Evolutionary conservation across 345 rosid genomes (phyloP), one percentile per base, ranked within the genome.

Genomic region (Balakata baccata): DNA sequence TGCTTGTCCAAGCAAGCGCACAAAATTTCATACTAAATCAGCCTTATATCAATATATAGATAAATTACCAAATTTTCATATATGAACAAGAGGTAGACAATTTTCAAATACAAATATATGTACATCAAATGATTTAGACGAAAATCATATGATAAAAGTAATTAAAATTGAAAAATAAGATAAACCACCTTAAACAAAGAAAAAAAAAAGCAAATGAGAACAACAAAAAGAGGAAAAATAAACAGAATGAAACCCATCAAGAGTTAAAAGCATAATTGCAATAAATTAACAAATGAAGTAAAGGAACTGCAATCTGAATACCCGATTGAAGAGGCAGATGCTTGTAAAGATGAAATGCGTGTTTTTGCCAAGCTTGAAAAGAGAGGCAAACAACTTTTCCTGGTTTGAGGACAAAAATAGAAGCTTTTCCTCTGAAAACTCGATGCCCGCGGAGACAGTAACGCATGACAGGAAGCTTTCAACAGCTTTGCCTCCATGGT

Each of bases 401-500:
- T 59, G 47, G 68, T 4, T 0, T 66, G 78, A 59, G 71, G 68
- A 73, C 66, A 50, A 29, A 80, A 81, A 66, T 34, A 43, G 71
- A 39, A 68, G 66, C 57, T 51, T 54, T 76, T 70, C 70, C 60
- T 76, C 0, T 71, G 52, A 60, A 82, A 72, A 51, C 74, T 76
- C 7, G 84, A 66, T 29, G 66, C 77, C 64, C 22, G 34, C 67
- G 69, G 60, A 71, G 77, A 29, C 9, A 80, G 75, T 72, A 83
- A 76, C 12, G 81, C 59, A 12, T 81, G 69, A 57, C 81, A 82
- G 25, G 86, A 74, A 70, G 79, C 70, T 66, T 75, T 75, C 72
- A 85, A 57, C 65, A 88, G 69, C 73, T 78, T 86, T 12, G 92
- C 81, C 74, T 84, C 92, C 95, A 88, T 90, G 68, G 82, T n/a